Evolutionary conservation across 257 asterid genomes (phyloP).

Genomic region (Linderniella brevidens): DNA sequence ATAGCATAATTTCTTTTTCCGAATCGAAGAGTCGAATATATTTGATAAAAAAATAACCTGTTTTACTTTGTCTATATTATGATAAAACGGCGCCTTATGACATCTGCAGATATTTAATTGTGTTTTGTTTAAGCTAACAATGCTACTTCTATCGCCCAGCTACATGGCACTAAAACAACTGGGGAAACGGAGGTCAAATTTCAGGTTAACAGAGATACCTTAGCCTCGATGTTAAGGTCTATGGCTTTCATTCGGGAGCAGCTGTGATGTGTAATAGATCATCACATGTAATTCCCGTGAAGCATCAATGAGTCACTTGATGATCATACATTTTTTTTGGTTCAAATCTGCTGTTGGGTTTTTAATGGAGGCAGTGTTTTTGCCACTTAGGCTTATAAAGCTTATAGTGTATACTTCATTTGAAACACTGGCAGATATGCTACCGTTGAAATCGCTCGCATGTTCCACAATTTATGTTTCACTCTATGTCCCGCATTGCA

Average conservation of each 20-base stretch:
- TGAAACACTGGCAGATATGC: too few species aligned
- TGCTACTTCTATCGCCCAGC: conserved; percentile 30
- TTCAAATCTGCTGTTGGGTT: too few species aligned
- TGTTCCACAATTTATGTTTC: too few species aligned
- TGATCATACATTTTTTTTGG: too few species aligned
- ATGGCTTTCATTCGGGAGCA: conserved; percentile 78
- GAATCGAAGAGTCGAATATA: conserved; percentile 1
- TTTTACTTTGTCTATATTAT: conserved; percentile 3
- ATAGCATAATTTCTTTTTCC: conserved; percentile 9
- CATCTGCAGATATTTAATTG: neutral
- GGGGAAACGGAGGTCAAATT: conserved; percentile 74
- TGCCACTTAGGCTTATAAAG: too few species aligned
- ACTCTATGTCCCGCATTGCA: too few species aligned
- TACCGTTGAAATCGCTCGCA: too few species aligned
- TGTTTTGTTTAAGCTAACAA: conserved; percentile 5
- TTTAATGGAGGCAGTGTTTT: too few species aligned
- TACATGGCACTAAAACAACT: conserved; percentile 59
- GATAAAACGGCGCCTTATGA: neutral
- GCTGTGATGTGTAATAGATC: conserved; percentile 15
- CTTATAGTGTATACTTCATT: too few species aligned
- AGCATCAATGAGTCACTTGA: too few species aligned
- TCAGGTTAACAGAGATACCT: conserved; percentile 63
- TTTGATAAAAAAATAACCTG: too few species aligned
- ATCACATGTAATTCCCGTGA: too few species aligned
- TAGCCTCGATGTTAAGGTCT: conserved; percentile 76